Conservation (phyloP, 768 basidiomycete genomes). For the Suillus brevipes region DNA sequence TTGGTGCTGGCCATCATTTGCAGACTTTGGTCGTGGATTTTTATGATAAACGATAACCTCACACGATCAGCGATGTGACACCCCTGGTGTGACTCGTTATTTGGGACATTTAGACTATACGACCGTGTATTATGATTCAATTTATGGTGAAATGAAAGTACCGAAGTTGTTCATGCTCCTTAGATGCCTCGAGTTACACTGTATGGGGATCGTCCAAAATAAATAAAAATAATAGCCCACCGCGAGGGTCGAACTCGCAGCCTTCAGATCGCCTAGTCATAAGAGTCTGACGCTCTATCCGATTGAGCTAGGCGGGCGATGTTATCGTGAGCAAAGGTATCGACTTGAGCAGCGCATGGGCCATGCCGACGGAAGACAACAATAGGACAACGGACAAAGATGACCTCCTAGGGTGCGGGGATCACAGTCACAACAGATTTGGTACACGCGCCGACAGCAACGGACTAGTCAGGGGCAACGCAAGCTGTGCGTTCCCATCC, state of each 20-base stretch:
- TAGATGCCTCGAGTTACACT: background rate
- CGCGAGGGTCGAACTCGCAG: slow-evolving; percentile 67
- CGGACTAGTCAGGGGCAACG: background rate
- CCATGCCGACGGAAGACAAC: background rate
- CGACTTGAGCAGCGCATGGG: no score
- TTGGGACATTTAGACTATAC: slow-evolving; percentile 1
- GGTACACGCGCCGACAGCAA: background rate
- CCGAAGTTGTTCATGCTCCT: background rate
- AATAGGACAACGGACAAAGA: background rate
- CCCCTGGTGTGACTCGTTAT: background rate
- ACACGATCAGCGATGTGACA: slow-evolving; percentile 5
- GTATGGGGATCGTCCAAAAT: background rate
- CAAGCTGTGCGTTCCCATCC: background rate
- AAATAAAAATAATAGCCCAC: slow-evolving; percentile 47
- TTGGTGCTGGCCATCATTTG: slow-evolving; percentile 28
- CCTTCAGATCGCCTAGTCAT: slow-evolving; percentile 53
- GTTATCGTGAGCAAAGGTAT: no score
- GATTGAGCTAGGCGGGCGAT: slow-evolving; percentile 64
- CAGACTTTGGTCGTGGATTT: background rate
- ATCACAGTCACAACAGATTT: background rate
- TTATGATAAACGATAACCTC: slow-evolving; percentile 1
- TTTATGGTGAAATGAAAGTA: background rate
- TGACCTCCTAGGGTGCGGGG: background rate
- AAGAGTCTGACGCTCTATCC: slow-evolving; percentile 71
- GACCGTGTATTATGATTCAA: background rate